Base-by-base conservation (phyloP, 345 rosid genomes). In the Salix dunnii region DNA sequence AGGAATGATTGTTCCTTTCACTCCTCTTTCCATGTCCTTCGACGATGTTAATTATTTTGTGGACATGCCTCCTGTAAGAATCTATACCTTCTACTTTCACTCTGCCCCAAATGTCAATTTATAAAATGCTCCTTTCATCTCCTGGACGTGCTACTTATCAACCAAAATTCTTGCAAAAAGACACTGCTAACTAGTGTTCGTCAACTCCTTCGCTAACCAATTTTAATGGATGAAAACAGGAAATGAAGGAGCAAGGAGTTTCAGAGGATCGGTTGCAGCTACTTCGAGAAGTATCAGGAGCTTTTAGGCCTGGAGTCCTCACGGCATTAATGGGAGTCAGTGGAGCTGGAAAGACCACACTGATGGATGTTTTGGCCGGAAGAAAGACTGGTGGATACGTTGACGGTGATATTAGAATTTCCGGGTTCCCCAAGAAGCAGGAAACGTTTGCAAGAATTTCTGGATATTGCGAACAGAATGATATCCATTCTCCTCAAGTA, bases 301-400 rank as follows among this genome's bases (percentile, higher is more conserved):
- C 90, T 67, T 95, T 95, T 84, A 89, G 95, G 82, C 99, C 99
- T 21, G 97, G 97, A 76, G 89, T 95, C 25, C 87, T 95, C 70
- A 90, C 97, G 27, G 99, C 99, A 73, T 74, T 95, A 55, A 95
- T 95, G 97, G 99, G 99, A 74, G 97, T 93, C 28, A 91, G 99
- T 78, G 97, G 99, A 79, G 99, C 99, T 18, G 99, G 99, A 76
- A 95, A 95, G 89, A 95, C 97, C 0, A 93, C 97, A 8, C 75
- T 95, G 85, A 93, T 95, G 99, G 99, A 95, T 88, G 97, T 93
- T 86, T 83, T 95, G 64, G 96, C 97, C 0, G 99, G 99, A 77
- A 81, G 99, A 77, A 95, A 95, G 78, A 93, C 97, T 0, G 94
- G 95, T 69, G 97, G 98, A 75, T 94, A 92, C 75, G 79, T 94